Conservation (phyloP, 768 basidiomycete genomes). For the Phlebiopsis gigantea region DNA sequence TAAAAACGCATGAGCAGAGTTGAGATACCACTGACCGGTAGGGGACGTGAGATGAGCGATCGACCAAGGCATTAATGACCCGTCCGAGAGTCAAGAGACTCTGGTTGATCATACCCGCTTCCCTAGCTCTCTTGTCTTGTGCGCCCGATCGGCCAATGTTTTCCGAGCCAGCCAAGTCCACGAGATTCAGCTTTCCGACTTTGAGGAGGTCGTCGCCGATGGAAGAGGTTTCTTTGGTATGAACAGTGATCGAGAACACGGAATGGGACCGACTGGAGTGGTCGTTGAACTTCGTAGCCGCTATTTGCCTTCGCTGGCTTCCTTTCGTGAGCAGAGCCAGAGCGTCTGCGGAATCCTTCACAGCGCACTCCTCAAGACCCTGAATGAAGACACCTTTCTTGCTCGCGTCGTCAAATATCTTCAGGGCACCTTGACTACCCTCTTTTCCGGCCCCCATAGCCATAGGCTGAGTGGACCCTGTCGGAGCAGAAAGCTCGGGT, state of each 20-base stretch:
- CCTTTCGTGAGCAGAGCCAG: conserved; percentile 83
- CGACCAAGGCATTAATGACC: conserved; percentile 94
- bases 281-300: conserved; percentile 96
- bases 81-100: conserved; percentile 93
- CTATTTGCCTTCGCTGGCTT: conserved; percentile 86
- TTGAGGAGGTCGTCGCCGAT: conserved; percentile 85
- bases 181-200: conserved; percentile 94
- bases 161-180: conserved; percentile 96
- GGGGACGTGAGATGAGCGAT: conserved; percentile 86
- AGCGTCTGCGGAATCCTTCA: conserved; percentile 79
- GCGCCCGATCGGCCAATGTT: conserved; percentile 96
- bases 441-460: conserved; percentile 55
- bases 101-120: conserved; percentile 99
- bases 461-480: conserved; percentile 72
- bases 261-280: conserved; percentile 97
- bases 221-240: conserved; percentile 75
- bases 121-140: conserved; percentile 89
- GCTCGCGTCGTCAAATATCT: conserved; percentile 88
- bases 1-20: neutral
- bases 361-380: conserved; percentile 85
- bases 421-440: conserved; percentile 50
- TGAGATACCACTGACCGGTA: conserved; percentile 58
- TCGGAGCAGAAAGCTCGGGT: conserved; percentile 66
- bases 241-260: conserved; percentile 93
- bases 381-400: conserved; percentile 92